Evolutionary conservation across 345 rosid genomes (phyloP).

Genomic region (Eucalyptus tenuipes): DNA sequence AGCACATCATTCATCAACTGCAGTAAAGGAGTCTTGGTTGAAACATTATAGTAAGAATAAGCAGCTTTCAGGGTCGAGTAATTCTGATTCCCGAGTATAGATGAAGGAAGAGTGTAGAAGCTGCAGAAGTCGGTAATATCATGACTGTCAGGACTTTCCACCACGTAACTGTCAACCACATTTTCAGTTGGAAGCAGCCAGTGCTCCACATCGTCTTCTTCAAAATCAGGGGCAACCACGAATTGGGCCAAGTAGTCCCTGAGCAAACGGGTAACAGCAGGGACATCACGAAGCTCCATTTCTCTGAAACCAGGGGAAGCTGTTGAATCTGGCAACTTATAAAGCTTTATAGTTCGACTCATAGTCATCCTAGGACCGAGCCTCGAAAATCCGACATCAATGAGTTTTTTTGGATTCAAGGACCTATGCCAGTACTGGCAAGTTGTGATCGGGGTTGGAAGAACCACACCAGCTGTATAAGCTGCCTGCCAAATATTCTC

Average conservation of each 20-base stretch:
- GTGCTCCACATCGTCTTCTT: conserved; percentile 77
- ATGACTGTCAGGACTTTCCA: conserved; percentile 75
- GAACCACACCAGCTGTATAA: conserved; percentile 85
- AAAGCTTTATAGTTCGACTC: conserved; percentile 89
- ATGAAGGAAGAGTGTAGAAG: conserved; percentile 91
- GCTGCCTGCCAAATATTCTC: conserved; percentile 98
- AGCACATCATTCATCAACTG: conserved; percentile 91
- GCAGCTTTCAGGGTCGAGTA: conserved; percentile 78
- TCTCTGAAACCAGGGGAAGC: conserved; percentile 77
- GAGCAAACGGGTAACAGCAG: conserved; percentile 75
- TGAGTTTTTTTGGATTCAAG: conserved; percentile 89
- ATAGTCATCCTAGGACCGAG: conserved; percentile 93
- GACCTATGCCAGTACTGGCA: conserved; percentile 98
- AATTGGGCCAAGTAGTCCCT: conserved; percentile 63
- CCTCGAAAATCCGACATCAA: conserved; percentile 92
- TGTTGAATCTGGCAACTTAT: conserved; percentile 69
- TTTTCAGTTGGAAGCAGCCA: conserved; percentile 82
- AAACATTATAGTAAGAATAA: conserved; percentile 84
- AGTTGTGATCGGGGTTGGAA: conserved; percentile 84
- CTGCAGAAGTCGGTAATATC: conserved; percentile 92
- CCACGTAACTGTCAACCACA: conserved; percentile 78
- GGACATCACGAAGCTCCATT: conserved; percentile 80
- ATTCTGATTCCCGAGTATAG: conserved; percentile 80
- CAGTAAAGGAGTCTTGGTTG: conserved; percentile 68
- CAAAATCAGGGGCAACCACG: conserved; percentile 79